Evolutionary conservation across 2,329 filamentous ascomycete genomes (phyloP).

Genomic region (Fusarium nematophilum): DNA sequence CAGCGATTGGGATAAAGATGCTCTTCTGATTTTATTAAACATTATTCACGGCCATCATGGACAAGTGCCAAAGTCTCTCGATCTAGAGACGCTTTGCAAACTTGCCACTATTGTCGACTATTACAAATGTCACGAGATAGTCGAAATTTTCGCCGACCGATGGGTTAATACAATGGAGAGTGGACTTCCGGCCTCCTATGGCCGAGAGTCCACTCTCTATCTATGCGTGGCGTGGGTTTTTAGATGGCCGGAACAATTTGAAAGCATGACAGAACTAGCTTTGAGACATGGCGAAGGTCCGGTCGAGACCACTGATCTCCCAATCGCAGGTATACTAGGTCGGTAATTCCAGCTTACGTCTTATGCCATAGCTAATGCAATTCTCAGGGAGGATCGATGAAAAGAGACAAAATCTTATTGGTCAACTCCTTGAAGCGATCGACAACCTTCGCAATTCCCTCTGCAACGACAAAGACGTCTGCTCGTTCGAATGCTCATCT

Average conservation of each 20-base stretch:
- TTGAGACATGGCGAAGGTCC: background rate
- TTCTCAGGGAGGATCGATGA: background rate
- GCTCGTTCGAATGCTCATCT: conserved; percentile 6
- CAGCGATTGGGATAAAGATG: conserved; percentile 4
- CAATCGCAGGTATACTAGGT: background rate
- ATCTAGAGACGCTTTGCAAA: background rate
- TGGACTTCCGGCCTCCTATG: background rate
- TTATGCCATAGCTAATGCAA: background rate
- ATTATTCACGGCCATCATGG: background rate
- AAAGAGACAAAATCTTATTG: background rate
- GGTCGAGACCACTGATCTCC: background rate
- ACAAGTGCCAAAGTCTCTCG: rapidly evolving
- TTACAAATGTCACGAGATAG: conserved; percentile 6
- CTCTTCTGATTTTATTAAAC: background rate
- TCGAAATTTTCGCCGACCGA: background rate
- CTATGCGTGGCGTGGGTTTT: conserved; percentile 7
- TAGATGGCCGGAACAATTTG: background rate
- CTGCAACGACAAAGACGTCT: background rate
- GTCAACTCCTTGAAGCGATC: background rate
- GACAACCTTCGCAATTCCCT: background rate
- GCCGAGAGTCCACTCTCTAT: background rate
- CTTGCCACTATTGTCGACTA: conserved; percentile 18
- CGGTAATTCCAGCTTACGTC: background rate
- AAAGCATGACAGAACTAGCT: background rate
- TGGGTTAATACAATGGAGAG: conserved; percentile 5